Conservation (phyloP, 78 protist genomes). For the Dictyostelium citrinum region DNA sequence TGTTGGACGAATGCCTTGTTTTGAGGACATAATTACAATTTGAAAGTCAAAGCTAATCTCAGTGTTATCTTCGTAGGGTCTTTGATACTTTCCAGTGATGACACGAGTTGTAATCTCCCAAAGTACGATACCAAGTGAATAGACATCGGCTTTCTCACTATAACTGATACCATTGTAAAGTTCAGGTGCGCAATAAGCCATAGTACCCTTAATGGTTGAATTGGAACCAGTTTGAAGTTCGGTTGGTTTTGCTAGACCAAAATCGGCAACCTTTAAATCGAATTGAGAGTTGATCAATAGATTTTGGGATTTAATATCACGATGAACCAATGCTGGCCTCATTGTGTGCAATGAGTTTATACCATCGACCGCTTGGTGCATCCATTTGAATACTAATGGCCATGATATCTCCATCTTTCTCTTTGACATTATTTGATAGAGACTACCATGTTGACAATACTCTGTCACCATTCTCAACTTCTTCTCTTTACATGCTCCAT, state of each 20-base stretch:
- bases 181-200: conserved; percentile 76
- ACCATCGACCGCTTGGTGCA: conserved; percentile 51
- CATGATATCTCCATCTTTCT: conserved; percentile 19
- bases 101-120: conserved; percentile 61
- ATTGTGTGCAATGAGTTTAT: conserved; percentile 53
- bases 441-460: conserved; percentile 58
- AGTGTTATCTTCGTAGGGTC: conserved; percentile 68
- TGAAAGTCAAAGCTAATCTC: conserved; percentile 65
- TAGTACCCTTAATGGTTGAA: conserved; percentile 36
- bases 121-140: conserved; percentile 63
- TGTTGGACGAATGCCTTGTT: conserved; percentile 69
- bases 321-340: conserved; percentile 74
- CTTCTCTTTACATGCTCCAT: conserved; percentile 71
- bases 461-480: conserved; percentile 70
- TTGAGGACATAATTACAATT: conserved; percentile 60
- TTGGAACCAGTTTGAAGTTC: conserved; percentile 45
- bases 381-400: conserved; percentile 61
- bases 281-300: conserved; percentile 36
- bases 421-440: conserved; percentile 62
- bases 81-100: conserved; percentile 36
- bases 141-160: conserved; percentile 53
- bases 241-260: conserved; percentile 65
- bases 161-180: conserved; percentile 5
- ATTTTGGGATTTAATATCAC: conserved; percentile 77
- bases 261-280: conserved; percentile 68